These are phyloP conservation scores for Scheffersomyces coipomensis DNA, from an alignment of 805 yeast genomes.

Conservation along the genomic window DNA sequence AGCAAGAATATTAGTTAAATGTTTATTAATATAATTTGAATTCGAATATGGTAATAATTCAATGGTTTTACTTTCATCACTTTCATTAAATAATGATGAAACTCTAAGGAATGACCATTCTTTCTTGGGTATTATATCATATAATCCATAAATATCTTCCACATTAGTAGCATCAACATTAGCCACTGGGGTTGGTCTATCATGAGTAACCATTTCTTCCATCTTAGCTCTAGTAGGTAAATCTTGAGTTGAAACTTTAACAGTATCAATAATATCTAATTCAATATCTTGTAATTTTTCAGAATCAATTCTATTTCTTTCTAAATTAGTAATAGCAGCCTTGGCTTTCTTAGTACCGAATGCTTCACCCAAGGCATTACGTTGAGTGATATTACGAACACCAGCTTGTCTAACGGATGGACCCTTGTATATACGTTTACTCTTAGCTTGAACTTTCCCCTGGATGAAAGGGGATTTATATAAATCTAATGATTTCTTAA, in stretches of 20 bases:
- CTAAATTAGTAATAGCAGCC: slow-evolving; percentile 78
- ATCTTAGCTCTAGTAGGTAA: slow-evolving; percentile 73
- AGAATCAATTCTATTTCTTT: slow-evolving; percentile 83
- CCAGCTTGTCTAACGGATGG: slow-evolving; percentile 63
- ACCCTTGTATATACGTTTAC: slow-evolving; percentile 54
- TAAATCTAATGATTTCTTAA: slow-evolving; percentile 61
- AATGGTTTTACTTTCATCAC: slow-evolving; percentile 44
- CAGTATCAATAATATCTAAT: slow-evolving; percentile 77
- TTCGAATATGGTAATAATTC: slow-evolving; percentile 62
- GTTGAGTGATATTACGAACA: slow-evolving; percentile 52
- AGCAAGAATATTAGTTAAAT: slow-evolving; percentile 36
- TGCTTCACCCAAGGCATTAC: slow-evolving; percentile 89
- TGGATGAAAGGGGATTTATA: slow-evolving; percentile 61
- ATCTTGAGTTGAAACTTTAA: slow-evolving; percentile 63
- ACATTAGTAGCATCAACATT: slow-evolving; percentile 77
- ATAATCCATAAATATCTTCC: slow-evolving; percentile 78
- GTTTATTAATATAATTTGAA: slow-evolving; percentile 55
- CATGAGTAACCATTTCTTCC: slow-evolving; percentile 53
- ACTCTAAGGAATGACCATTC: slow-evolving; percentile 68
- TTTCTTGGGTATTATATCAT: slow-evolving; percentile 63
- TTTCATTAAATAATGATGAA: slow-evolving; percentile 56
- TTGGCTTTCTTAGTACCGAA: slow-evolving; percentile 97
- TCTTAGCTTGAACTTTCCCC: slow-evolving; percentile 61
- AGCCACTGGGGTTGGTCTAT: slow-evolving; percentile 82
- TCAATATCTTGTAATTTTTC: slow-evolving; percentile 74